Base-by-base conservation (phyloP, 108 stramenopile genomes). In the Chaetoceros muelleri region DNA sequence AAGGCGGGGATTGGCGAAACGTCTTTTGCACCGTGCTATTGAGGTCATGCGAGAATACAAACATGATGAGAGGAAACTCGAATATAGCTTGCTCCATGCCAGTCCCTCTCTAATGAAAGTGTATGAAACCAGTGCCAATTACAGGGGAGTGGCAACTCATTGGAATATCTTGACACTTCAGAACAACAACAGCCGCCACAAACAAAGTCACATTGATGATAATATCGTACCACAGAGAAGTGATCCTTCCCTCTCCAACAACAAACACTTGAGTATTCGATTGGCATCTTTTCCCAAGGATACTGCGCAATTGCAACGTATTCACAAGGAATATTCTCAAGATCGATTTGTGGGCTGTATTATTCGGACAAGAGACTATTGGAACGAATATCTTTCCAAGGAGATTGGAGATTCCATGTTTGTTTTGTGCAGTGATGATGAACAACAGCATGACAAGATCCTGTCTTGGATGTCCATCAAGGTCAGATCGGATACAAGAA, bases 21-120 rank as follows among this genome's bases (percentile, higher is more conserved):
- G 59, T 1, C 57, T 89, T 7, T 55, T 89, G 8, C 48, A 65
- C 20, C 65, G 81, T 72, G 81, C 76, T 8, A 69, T 89, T 24
- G 23, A 62, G 1, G 79, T 84, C 20, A 85, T 85, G 82, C 55
- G 53, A 23, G n/a, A n/a, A n/a, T n/a, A n/a, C n/a, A n/a, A n/a
- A n/a, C n/a, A n/a, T n/a, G 26, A 2, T 18, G 46, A 55, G 30
- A 57, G 71, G 1, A 29, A 54, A 16, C 62, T 83, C 59, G 53
- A 83, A 24, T 55, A 77, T 20, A 77, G 75, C 24, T 68, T 82
- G 8, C 55, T 88, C 23, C 86, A 88, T 68, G 82, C 86, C 13
- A 70, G 76, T 19, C 74, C 80, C 3, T 55, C 49, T 21, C 84
- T 84, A 50, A 74, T 79, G 65, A 71, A 75, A 1, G 70, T 84